Evolutionary conservation across 2,329 filamentous ascomycete species (phyloP), one percentile per base, ranked within the genome.

Genomic region (Epichloe amarillans): DNA sequence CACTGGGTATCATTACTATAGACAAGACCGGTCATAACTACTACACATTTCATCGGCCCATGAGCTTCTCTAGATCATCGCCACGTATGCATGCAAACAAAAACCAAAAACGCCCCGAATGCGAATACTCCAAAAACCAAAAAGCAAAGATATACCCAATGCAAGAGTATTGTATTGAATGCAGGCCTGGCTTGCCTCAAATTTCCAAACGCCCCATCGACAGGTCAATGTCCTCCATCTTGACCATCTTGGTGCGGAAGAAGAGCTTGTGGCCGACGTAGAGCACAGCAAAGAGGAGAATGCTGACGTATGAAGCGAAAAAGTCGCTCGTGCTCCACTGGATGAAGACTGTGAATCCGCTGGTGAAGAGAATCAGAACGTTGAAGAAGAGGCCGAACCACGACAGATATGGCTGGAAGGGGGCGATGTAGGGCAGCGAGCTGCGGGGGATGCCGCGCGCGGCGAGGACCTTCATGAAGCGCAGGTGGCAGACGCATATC

Each of bases 311-410:
- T 12, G 75, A 72, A 3, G 78, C 73, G 54, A 86, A 84, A 58
- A 86, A 87, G 43, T 73, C 67, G 49, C 71, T 71, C 5, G 74
- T 75, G 58, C 67, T 71, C 77, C 83, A 86, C 7, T 72, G 56
- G 40, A 86, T 80, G 61, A 85, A 86, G 5, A 76, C 74, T 10
- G 79, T 80, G 65, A 86, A 87, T 3, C 83, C 84, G 60, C 82
- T 82, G 0, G 83, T 86, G 21, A 86, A 53, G 48, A 81, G 73
- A 54, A 87, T 81, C 47, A 86, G 63, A 3, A 76, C 54, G 64
- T 76, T 83, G 67, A 84, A 83, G 62, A 81, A 77, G 3, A 85
- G 69, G 2, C 83, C 83, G 58, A 83, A 84, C 65, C 72, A 82
- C 1, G 82, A 75, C 42, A 83, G 71, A 59, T 70, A 86, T 0